Base-by-base conservation (phyloP, 2,329 filamentous ascomycete genomes). In the Sarocladiaceae sp. region DNA sequence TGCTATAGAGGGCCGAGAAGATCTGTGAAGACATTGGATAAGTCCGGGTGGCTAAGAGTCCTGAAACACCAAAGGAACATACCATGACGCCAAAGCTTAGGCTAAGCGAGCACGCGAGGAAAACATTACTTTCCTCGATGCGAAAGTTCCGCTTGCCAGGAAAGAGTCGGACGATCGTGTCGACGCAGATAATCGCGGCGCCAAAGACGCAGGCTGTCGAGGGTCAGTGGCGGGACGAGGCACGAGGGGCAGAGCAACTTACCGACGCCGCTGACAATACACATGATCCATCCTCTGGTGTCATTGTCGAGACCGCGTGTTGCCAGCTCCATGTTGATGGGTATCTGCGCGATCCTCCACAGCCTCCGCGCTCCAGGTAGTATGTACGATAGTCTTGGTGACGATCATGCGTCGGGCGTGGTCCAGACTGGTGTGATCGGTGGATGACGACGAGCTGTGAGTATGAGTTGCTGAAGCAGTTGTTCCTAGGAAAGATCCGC, bases 51-150 rank as follows among this genome's bases (percentile, higher is more conserved):
- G 13, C 16, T 10, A 21, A 19, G 10, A 27, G 15, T 33, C 21
- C 9, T 4, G 24, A 13, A 21, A 4, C 19, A 12, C n/a, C 35
- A 12, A 24, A 45, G 19, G 23, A 21, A 59, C 78, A 52, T 64
- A 95, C 90, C 89, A 98, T 95, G 35, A 97, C 90, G 33, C 93
- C 91, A 53, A 95, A 95, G 61, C 89, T 96, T 51, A 98, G 67
- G 64, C 90, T 95, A 48, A 97, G 67, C 0, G 91, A 96, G 18
- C 82, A 81, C 1, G 90, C 90, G 4, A 96, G 73, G 60, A 98
- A 98, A 18, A 73, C 73, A 68, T 87, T 91, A 66, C 87, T 96
- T 50, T 95, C 85, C 58, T 94, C 81, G 53, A 98, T 94, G 54
- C 81, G 79, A 62, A 97, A 98, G 59, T 82, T 74, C 55, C 74